These are phyloP conservation scores for Ophiorrhiza pumila DNA, from an alignment of 257 asterid genomes.

Conservation along the genomic window DNA sequence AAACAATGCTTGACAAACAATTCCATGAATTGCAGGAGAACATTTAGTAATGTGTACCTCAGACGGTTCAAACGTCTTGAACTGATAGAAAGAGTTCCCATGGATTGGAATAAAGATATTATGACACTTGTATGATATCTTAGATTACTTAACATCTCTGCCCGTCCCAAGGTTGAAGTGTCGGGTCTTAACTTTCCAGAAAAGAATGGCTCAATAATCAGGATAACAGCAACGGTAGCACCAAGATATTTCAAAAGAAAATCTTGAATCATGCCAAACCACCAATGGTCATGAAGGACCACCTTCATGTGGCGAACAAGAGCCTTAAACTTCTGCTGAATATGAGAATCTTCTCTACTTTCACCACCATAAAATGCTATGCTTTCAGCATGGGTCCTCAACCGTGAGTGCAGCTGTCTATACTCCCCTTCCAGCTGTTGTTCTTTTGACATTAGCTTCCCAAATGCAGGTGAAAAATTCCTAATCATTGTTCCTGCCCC, in stretches of 20 bases:
- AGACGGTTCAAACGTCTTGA: constrained; percentile 94
- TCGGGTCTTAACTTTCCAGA: constrained; percentile 92
- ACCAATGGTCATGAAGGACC: constrained; percentile 98
- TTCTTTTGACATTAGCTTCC: constrained; percentile 86
- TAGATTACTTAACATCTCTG: constrained; percentile 98
- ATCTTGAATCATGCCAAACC: constrained; percentile 99
- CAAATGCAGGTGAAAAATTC: constrained; percentile 92
- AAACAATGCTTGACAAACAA: not conserved
- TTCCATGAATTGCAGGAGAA: not conserved
- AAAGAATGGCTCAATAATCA: constrained; percentile 96
- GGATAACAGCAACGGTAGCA: constrained; percentile 97
- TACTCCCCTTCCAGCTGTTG: constrained; percentile 98
- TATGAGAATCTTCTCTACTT: constrained; percentile 86
- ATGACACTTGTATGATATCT: constrained; percentile 99
- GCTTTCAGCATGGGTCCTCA: constrained; percentile 99
- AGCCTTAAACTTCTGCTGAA: constrained; percentile 72
- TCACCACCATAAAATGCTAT: constrained; percentile 97
- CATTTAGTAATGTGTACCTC: constrained; percentile 51
- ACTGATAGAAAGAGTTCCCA: constrained; percentile 96
- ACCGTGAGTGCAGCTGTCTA: constrained; percentile 93
- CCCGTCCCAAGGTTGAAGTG: constrained; percentile 92
- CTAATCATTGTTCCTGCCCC: constrained; percentile 90
- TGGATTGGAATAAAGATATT: constrained; percentile 85
- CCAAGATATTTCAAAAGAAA: constrained; percentile 95
- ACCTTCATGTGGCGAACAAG: constrained; percentile 82